phyloP scores from a whole-genome alignment of 495 filamentous ascomycete genomes.

The Podospora fimiseda region DNA sequence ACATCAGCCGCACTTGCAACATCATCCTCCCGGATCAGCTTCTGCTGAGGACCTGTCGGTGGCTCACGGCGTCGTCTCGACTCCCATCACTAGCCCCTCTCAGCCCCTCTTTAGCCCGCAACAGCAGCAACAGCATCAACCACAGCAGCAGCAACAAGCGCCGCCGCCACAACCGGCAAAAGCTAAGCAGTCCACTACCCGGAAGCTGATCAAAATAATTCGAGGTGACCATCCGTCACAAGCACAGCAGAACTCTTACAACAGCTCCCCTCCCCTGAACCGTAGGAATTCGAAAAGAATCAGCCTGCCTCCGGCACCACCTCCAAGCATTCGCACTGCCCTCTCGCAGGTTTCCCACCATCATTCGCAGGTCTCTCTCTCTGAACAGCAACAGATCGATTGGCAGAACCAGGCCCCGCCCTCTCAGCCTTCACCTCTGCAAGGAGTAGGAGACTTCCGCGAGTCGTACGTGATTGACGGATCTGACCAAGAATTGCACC shows the following conservation, averaged over 20 bases:
- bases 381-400: constrained; percentile 22
- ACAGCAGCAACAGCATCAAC: constrained; percentile 2
- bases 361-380: constrained; percentile 20
- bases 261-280: constrained; percentile 32
- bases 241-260: constrained; percentile 27
- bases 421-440: constrained; percentile 38
- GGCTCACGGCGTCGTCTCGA: constrained; percentile 22
- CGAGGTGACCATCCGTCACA: constrained; percentile 21
- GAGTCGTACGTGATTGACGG: constrained; percentile 28
- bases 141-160: constrained; percentile 20
- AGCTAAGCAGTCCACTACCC: constrained; percentile 37
- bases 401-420: constrained; percentile 28
- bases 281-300: constrained; percentile 46
- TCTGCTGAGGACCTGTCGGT: constrained; percentile 35
- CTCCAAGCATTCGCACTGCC: constrained; percentile 37
- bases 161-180: constrained; percentile 32
- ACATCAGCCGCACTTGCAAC: constrained; percentile 22
- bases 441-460: constrained; percentile 37
- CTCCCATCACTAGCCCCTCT: constrained; percentile 22
- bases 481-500: constrained; percentile 35
- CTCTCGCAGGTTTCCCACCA: constrained; percentile 33
- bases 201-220: constrained; percentile 43
- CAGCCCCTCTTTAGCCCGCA: constrained; percentile 15
- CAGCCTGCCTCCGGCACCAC: constrained; percentile 35
- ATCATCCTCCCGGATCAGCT: constrained; percentile 17